A percentile compares a stretch with the other conserved stretches of the same genome.
phyloP scores from a whole-genome alignment of 116 monocot species.

The Thalassia testudinum region DNA sequence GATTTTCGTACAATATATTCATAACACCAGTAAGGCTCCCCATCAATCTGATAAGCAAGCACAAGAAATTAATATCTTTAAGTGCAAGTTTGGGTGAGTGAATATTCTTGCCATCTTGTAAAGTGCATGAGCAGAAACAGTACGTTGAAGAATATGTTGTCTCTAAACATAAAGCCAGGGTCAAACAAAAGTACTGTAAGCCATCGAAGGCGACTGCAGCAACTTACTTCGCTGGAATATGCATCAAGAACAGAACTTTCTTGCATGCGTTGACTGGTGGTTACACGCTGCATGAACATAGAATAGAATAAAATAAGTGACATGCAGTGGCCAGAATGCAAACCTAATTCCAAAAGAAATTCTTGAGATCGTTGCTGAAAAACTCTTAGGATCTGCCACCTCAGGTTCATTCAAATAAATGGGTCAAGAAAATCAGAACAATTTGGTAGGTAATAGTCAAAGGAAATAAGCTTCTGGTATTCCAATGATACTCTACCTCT shows the following conservation, averaged over 20 bases:
- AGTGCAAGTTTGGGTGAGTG: no score
- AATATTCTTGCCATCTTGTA: not conserved
- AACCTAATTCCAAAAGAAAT: no score
- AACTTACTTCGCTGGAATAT: slow-evolving; percentile 47
- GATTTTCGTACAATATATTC: slow-evolving; percentile 96
- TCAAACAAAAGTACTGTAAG: not conserved
- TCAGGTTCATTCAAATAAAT: no score
- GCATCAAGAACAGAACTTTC: slow-evolving; percentile 95
- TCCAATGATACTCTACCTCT: no score
- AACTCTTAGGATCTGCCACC: no score
- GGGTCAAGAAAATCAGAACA: no score
- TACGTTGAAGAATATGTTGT: not conserved
- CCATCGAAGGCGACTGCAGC: not conserved
- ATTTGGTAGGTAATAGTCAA: no score
- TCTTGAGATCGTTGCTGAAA: no score
- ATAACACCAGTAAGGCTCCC: slow-evolving; percentile 85
- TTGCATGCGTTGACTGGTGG: slow-evolving; percentile 55
- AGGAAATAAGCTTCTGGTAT: no score
- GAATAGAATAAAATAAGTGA: no score
- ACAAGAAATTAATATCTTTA: not conserved
- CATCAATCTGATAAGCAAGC: slow-evolving; percentile 46
- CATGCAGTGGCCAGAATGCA: no score
- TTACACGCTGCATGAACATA: slow-evolving; percentile 45
- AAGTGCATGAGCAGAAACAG: not conserved
- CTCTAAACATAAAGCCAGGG: not conserved